phyloP scores from a whole-genome alignment of 2,329 filamentous ascomycete species.

The Nakataea oryzae region DNA sequence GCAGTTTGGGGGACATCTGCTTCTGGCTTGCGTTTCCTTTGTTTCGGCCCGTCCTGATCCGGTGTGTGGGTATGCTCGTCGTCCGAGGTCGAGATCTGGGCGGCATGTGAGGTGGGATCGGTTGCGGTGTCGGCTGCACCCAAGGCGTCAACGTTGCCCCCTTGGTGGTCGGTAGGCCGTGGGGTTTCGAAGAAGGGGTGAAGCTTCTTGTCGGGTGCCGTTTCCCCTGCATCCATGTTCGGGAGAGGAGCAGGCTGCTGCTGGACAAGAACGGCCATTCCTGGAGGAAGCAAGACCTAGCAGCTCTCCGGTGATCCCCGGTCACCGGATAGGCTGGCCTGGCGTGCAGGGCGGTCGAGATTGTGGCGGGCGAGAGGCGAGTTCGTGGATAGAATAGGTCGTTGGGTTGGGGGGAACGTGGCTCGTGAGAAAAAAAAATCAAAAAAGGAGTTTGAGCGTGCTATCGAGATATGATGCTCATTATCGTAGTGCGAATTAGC shows the following conservation, averaged over 20 bases:
- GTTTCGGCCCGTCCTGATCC: not conserved
- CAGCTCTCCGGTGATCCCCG: not conserved
- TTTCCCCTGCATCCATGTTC: not conserved
- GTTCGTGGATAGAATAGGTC: not conserved
- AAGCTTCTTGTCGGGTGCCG: constrained; percentile 27
- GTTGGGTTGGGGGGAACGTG: not conserved
- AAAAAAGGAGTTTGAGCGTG: not conserved
- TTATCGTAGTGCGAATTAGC: not conserved
- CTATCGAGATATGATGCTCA: not conserved
- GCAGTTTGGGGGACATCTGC: constrained; percentile 7
- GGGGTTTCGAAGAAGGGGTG: constrained; percentile 42
- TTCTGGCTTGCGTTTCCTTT: constrained; percentile 3
- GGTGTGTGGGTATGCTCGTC: not conserved
- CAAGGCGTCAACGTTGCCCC: not conserved
- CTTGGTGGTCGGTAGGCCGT: constrained; percentile 7
- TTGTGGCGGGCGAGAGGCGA: not conserved
- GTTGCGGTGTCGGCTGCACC: not conserved
- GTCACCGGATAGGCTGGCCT: not conserved
- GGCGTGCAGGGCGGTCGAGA: not conserved
- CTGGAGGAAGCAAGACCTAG: not conserved
- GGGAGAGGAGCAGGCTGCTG: not conserved
- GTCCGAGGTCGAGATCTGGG: not conserved
- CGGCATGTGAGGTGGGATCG: not conserved
- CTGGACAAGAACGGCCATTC: constrained; percentile 1
- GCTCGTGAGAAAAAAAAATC: not conserved